phyloP scores from a whole-genome alignment of 768 basidiomycete genomes.

The Agaricus sinodeliciosus region DNA sequence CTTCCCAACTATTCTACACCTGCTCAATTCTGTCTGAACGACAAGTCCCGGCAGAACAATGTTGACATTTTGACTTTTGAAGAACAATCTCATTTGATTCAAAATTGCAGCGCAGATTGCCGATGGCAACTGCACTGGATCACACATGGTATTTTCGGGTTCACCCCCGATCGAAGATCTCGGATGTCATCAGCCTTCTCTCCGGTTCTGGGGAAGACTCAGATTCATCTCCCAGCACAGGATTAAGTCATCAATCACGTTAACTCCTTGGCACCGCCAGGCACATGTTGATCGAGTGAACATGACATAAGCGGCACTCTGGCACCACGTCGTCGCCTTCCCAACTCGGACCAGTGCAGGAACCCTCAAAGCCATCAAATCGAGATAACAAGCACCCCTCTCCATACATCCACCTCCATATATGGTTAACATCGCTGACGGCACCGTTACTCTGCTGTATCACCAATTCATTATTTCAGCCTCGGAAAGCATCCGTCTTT shows the following conservation, averaged over 20 bases:
- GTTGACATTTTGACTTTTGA: constrained; percentile 6
- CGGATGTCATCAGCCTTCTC: constrained; percentile 22
- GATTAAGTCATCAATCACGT: constrained; percentile 8
- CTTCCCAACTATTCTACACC: neutral
- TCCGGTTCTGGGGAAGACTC: constrained; percentile 28
- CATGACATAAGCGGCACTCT: constrained; percentile 5
- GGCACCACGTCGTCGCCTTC: constrained; percentile 8
- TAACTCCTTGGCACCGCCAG: constrained; percentile 10
- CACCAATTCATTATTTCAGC: constrained; percentile 5
- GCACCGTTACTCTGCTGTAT: constrained; percentile 10
- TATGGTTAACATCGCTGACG: constrained; percentile 9
- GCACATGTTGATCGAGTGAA: constrained; percentile 16
- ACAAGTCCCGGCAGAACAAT: constrained; percentile 1
- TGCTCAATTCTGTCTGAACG: neutral
- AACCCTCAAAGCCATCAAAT: constrained; percentile 6
- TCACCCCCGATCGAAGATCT: constrained; percentile 26
- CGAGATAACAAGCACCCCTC: neutral
- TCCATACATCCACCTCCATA: neutral
- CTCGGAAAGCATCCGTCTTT: constrained; percentile 5
- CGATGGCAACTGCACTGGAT: constrained; percentile 13
- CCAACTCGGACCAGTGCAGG: constrained; percentile 7
- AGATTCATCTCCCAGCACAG: neutral
- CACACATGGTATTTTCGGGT: constrained; percentile 17
- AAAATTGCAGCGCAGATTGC: constrained; percentile 22
- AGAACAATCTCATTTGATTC: constrained; percentile 6